Conservation (phyloP, 352 stramenopile species). For the Peronosclerospora sorghi region DNA sequence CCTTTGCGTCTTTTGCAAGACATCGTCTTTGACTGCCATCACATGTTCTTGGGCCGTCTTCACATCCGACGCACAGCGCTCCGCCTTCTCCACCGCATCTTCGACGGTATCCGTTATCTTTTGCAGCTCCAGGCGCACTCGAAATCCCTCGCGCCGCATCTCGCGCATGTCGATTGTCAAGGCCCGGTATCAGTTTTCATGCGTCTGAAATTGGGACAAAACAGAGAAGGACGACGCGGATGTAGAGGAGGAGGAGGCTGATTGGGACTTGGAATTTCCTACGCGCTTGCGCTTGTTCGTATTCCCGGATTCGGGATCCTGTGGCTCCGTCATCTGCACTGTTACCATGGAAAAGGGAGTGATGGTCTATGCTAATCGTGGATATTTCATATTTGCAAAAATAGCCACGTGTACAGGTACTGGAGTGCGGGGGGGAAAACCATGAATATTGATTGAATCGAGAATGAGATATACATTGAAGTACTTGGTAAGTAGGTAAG, state of each 20-base stretch:
- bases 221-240: not conserved
- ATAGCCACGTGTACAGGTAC: too few species aligned
- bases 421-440: too few species aligned
- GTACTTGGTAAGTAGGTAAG: too few species aligned
- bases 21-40: not conserved
- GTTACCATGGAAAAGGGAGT: too few species aligned
- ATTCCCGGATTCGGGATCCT: too few species aligned
- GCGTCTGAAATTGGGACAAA: conserved; percentile 11
- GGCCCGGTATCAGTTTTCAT: conserved; percentile 25
- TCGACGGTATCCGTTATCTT: too few species aligned
- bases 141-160: conserved; percentile 19
- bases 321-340: conserved; percentile 15
- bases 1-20: conserved; percentile 5
- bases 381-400: too few species aligned
- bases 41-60: conserved; percentile 5
- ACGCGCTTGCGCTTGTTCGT: conserved; percentile 29
- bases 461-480: too few species aligned
- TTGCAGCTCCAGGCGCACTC: conserved; percentile 31
- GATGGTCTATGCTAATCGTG: too few species aligned
- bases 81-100: too few species aligned
- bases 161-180: conserved; percentile 24
- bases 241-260: not conserved
- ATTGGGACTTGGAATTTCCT: conserved; percentile 3
- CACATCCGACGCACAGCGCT: conserved; percentile 12
- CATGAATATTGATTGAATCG: too few species aligned